Base-by-base conservation (phyloP, 2,329 filamentous ascomycete species). In the Trichophyton schoenleinii region DNA sequence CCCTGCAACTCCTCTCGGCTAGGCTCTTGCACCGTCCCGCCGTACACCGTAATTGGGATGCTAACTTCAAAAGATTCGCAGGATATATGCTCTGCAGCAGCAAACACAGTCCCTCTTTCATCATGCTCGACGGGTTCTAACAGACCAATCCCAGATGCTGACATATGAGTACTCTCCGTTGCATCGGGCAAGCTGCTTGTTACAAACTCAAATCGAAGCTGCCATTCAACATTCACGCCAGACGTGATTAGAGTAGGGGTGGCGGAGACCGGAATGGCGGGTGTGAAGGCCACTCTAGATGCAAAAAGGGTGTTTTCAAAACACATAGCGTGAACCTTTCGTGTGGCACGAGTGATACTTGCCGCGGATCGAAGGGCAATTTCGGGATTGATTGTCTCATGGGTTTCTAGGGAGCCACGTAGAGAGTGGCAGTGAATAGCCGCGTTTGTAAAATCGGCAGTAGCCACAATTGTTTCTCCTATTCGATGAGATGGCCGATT, bases 211-310 rank as follows among this genome's bases (percentile, higher is more conserved):
- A 99, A 84, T 1, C 89, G 80, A 38, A 99, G 78, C 71, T 87
- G 88, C 94, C 94, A 99, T 66, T 90, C 87, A 28, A 96, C 78
- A 65, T 83, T 88, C 3, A 99, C 83, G 1, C 91, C 91, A 64
- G 85, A 95, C 0, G 94, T 99, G 55, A 95, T 82, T 67, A 99
- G 95, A 65, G 94, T 91, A 0, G 94, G 94, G 0, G 91, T 96
- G 0, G 89, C 91, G 13, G 81, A 81, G 18, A 87, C 81, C 0
- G 94, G 94, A 57, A 99, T 91, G 0, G 89, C 87, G 0, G 91
- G 88, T 7, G 81, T 86, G 69, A 97, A 96, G 5, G 88, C 84
- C 22, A 92, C 80, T 58, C 90, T 82, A 6, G 87, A 82, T 1
- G 91, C 85, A 71, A 88, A 96, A 3, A 97, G 79, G 0, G 89